Evolutionary conservation across 1,139 yeast species (phyloP), one percentile per base, ranked within the genome.

Genomic region (Nematodospora anomalae): DNA sequence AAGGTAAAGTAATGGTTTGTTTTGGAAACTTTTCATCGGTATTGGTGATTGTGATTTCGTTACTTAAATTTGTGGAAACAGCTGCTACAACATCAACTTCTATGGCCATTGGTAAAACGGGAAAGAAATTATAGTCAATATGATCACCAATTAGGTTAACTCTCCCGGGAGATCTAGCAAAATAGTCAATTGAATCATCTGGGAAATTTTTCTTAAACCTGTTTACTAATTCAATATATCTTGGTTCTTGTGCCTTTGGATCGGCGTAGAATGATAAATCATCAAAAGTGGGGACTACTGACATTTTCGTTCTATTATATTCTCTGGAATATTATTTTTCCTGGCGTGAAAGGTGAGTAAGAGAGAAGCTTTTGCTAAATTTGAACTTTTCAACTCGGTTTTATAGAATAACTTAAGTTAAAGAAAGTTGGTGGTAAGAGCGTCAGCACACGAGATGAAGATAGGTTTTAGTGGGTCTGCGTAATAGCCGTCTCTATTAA

Each of bases 91-190:
- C 76, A 51, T 82, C 89, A 13, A 68, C 72, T 38, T 79, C 83
- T 32, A 82, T 78, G 6, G 90, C 88, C 82, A 83, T 76, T n/a
- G 90, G 90, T 49, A 83, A 67, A 11, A 80, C 85, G 3, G 86
- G 72, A 53, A 79, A 83, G 52, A 74, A 72, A 43, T 79, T 76
- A 54, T 82, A 83, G 60, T 83, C 90, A 40, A 83, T 77, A 53
- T 83, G 90, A 47, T 83, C 90, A 27, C 90, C 90, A 43, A 83
- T 80, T 44, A 83, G 62, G 55, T 83, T 83, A 41, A 83, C 90
- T 50, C 90, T 64, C 27, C 90, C 90, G 3, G 90, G 90, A 12
- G 86, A 75, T 41, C 89, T 68, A 28, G 81, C 64, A 31, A 76
- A 56, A 49, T 79, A 76, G 20, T 62, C 62, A 20, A 43, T 36